phyloP scores from a whole-genome alignment of 805 yeast genomes.

The Ogataea pignaliae region DNA sequence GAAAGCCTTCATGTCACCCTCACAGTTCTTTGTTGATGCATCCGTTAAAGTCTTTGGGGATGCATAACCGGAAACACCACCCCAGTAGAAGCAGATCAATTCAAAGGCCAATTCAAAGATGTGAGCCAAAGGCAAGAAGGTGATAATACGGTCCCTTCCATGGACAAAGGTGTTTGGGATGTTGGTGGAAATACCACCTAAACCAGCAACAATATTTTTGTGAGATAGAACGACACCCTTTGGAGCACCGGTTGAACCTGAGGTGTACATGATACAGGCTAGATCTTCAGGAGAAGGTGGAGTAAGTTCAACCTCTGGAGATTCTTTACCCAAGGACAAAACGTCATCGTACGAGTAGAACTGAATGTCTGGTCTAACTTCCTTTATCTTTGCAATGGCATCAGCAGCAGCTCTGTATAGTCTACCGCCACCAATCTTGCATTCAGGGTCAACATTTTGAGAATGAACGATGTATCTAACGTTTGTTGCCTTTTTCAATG shows the following conservation, averaged over 20 bases:
- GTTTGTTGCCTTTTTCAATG: slow-evolving; percentile 57
- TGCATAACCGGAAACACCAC: slow-evolving; percentile 85
- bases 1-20: slow-evolving; percentile 82
- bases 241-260: slow-evolving; percentile 83
- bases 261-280: slow-evolving; percentile 81
- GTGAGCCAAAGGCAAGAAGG: slow-evolving; percentile 93
- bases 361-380: slow-evolving; percentile 72
- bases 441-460: slow-evolving; percentile 56
- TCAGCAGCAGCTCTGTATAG: slow-evolving; percentile 51
- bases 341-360: slow-evolving; percentile 65
- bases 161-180: slow-evolving; percentile 49
- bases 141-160: slow-evolving; percentile 67
- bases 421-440: slow-evolving; percentile 60
- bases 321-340: slow-evolving; percentile 54
- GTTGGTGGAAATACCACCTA: slow-evolving; percentile 73
- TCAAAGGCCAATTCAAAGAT: slow-evolving; percentile 92
- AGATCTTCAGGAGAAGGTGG: slow-evolving; percentile 55
- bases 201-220: slow-evolving; percentile 71
- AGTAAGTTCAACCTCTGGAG: slow-evolving; percentile 32
- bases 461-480: slow-evolving; percentile 70
- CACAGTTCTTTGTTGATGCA: slow-evolving; percentile 74
- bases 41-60: slow-evolving; percentile 87
- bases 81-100: slow-evolving; percentile 79
- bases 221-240: slow-evolving; percentile 76
- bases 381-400: slow-evolving; percentile 56